Evolutionary conservation across 768 basidiomycete genomes (phyloP).

Genomic region (Termitomyces heimii): DNA sequence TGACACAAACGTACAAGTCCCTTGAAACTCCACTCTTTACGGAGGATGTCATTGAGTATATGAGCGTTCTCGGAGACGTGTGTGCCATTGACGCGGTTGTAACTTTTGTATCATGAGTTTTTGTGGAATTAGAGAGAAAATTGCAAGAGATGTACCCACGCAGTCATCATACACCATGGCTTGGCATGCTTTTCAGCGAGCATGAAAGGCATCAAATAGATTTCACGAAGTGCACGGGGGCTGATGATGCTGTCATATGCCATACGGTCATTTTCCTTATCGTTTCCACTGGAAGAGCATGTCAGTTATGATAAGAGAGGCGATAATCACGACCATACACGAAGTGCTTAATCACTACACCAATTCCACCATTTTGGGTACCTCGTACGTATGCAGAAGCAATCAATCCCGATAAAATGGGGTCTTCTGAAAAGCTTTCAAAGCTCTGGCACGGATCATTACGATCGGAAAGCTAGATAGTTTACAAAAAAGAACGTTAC

Average conservation of each 20-base stretch:
- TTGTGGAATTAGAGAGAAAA: not conserved
- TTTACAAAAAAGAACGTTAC: slow-evolving; percentile 9
- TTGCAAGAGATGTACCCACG: slow-evolving; percentile 34
- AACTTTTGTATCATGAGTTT: slow-evolving; percentile 30
- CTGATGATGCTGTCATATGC: slow-evolving; percentile 63
- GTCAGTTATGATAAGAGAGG: not conserved
- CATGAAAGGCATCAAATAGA: slow-evolving; percentile 76
- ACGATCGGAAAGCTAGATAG: not conserved
- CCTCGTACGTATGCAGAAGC: slow-evolving; percentile 73
- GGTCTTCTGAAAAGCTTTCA: slow-evolving; percentile 79
- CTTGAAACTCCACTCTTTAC: slow-evolving; percentile 72
- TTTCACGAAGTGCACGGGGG: slow-evolving; percentile 62
- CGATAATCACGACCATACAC: slow-evolving; percentile 35
- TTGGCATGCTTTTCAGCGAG: slow-evolving; percentile 58
- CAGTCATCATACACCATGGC: slow-evolving; percentile 70
- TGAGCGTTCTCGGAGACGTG: slow-evolving; percentile 62
- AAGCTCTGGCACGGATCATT: slow-evolving; percentile 41
- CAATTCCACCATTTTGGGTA: slow-evolving; percentile 71
- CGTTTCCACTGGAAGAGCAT: slow-evolving; percentile 48
- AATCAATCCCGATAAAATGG: slow-evolving; percentile 63
- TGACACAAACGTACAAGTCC: slow-evolving; percentile 35
- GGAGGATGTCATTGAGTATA: slow-evolving; percentile 51
- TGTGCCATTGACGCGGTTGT: slow-evolving; percentile 72
- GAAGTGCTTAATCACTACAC: slow-evolving; percentile 77
- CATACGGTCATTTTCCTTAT: slow-evolving; percentile 75